A percentile compares a stretch with the other conserved stretches of the same genome.
These are phyloP conservation scores for Quercus ilex DNA, from an alignment of 306 rosid species.

Conservation along the genomic window DNA sequence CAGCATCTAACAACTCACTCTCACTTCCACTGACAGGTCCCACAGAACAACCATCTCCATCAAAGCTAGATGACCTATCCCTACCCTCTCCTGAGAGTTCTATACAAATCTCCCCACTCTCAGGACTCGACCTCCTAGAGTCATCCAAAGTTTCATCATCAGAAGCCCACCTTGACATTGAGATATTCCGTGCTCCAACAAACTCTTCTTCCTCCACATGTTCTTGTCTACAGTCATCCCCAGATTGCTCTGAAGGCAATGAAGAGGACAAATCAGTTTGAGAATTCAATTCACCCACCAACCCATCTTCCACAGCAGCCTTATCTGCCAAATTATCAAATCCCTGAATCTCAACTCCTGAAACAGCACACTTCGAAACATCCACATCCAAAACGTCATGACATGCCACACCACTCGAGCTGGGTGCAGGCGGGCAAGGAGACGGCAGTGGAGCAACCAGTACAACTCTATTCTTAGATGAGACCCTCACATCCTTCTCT, in stretches of 20 bases:
- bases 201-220: conserved; percentile 23
- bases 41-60: conserved; percentile 28
- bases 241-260: background rate
- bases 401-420: background rate
- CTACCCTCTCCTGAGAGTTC: conserved; percentile 38
- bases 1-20: conserved; percentile 14
- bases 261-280: conserved; percentile 15
- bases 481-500: conserved; percentile 33
- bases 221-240: conserved; percentile 7
- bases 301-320: conserved; percentile 10
- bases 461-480: conserved; percentile 24
- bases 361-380: background rate
- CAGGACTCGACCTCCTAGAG: conserved; percentile 38
- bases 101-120: conserved; percentile 45
- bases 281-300: background rate
- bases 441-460: conserved; percentile 16
- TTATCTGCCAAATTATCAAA: conserved; percentile 4
- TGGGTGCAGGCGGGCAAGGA: background rate
- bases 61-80: conserved; percentile 35
- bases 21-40: conserved; percentile 27
- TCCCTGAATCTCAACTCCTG: conserved; percentile 1
- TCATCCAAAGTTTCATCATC: conserved; percentile 25
- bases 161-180: conserved; percentile 68
- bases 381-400: background rate
- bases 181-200: conserved; percentile 36